A percentile compares a stretch with the other conserved stretches of the same genome.
phyloP scores from a whole-genome alignment of 2,329 filamentous ascomycete genomes.

The Fusarium citri region DNA sequence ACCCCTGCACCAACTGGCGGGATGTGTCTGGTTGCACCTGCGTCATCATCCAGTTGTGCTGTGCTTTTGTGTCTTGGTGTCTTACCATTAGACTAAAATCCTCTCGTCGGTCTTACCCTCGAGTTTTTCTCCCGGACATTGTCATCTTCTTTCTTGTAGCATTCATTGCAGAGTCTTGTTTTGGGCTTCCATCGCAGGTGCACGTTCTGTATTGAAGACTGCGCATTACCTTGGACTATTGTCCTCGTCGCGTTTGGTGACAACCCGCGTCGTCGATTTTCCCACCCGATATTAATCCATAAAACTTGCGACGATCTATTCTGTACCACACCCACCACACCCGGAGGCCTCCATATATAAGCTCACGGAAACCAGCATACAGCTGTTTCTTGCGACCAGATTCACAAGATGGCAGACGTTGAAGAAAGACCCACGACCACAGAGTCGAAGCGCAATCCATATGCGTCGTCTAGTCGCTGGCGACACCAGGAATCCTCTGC shows the following conservation, averaged over 20 bases:
- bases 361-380: neutral
- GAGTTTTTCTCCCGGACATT: slow-evolving; percentile 18
- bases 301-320: slow-evolving; percentile 21
- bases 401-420: slow-evolving; percentile 40
- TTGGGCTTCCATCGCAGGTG: slow-evolving; percentile 2
- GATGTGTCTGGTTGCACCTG: slow-evolving; percentile 36
- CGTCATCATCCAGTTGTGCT: slow-evolving; percentile 37
- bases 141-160: slow-evolving; percentile 2
- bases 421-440: slow-evolving; percentile 42
- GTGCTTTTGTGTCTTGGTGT: slow-evolving; percentile 20
- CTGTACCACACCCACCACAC: slow-evolving; percentile 10
- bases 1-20: slow-evolving; percentile 21
- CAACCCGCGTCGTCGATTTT: slow-evolving; percentile 26
- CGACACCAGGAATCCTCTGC: slow-evolving; percentile 72
- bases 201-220: neutral
- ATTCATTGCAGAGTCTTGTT: neutral
- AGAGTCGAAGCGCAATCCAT: slow-evolving; percentile 59
- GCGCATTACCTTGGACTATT: neutral
- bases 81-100: slow-evolving; percentile 20
- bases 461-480: slow-evolving; percentile 69
- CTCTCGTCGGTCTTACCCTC: slow-evolving; percentile 5
- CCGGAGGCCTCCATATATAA: slow-evolving; percentile 30
- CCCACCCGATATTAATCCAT: slow-evolving; percentile 18
- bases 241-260: slow-evolving; percentile 18
- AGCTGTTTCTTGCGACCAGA: neutral